Evolutionary conservation across 2,329 filamentous ascomycete species (phyloP).

Genomic region (Metarhizium anisopliae): DNA sequence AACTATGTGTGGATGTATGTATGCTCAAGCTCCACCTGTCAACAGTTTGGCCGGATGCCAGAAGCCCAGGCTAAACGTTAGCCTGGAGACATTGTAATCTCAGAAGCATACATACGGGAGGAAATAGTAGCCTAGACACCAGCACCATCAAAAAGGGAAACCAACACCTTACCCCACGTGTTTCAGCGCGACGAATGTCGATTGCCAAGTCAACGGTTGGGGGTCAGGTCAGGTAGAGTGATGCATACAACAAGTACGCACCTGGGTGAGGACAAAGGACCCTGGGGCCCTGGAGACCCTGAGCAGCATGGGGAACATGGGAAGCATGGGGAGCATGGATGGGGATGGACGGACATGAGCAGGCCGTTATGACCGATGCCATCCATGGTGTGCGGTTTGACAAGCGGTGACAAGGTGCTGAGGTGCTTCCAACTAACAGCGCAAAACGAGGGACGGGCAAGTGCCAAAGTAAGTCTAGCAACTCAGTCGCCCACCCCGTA

Average conservation of each 20-base stretch:
- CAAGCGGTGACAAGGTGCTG: background rate
- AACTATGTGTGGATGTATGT: background rate
- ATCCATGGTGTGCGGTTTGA: background rate
- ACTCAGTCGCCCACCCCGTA: background rate
- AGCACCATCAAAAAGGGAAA: background rate
- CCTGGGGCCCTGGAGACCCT: background rate
- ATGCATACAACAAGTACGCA: background rate
- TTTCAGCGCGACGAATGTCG: conserved; percentile 14
- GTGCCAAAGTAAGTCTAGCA: background rate
- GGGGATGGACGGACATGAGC: background rate
- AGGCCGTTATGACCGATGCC: background rate
- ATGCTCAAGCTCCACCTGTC: background rate
- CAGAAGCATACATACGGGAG: background rate
- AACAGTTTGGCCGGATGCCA: background rate
- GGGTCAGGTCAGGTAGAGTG: background rate
- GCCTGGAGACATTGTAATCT: background rate
- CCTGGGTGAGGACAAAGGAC: background rate
- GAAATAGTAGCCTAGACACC: background rate
- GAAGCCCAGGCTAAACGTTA: background rate
- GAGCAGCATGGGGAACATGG: too few relatives aligned
- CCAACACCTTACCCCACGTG: conserved; percentile 8
- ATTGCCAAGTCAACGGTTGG: conserved; percentile 15
- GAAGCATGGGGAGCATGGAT: background rate
- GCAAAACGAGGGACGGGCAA: background rate
- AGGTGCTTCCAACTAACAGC: background rate